Evolutionary conservation across 2,329 filamentous ascomycete genomes (phyloP).

Genomic region (Fusarium sp.): DNA sequence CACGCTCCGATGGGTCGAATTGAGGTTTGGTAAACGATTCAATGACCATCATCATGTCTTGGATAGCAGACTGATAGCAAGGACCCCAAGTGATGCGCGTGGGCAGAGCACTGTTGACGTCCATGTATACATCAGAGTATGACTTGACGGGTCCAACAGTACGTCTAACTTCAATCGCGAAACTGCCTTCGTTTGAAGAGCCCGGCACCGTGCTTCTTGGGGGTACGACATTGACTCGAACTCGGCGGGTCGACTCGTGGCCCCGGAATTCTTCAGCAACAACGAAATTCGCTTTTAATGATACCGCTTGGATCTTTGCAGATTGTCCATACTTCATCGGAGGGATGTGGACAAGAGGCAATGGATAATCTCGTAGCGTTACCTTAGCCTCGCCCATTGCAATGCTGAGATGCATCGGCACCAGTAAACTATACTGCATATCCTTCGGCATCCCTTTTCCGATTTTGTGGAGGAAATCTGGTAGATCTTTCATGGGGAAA

Average conservation of each 20-base stretch:
- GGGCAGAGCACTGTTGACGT: slow-evolving; percentile 92
- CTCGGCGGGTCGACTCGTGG: slow-evolving; percentile 81
- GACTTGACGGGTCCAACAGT: slow-evolving; percentile 97
- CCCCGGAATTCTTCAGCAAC: slow-evolving; percentile 94
- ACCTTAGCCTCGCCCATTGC: slow-evolving; percentile 91
- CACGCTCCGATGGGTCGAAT: slow-evolving; percentile 90
- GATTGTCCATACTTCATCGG: slow-evolving; percentile 84
- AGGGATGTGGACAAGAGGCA: slow-evolving; percentile 92
- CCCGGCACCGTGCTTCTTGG: slow-evolving; percentile 69
- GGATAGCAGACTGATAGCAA: slow-evolving; percentile 96
- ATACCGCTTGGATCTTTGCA: slow-evolving; percentile 82
- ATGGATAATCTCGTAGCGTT: slow-evolving; percentile 91
- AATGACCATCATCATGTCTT: slow-evolving; percentile 99
- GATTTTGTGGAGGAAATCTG: slow-evolving; percentile 85
- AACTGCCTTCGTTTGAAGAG: slow-evolving; percentile 71
- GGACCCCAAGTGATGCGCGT: slow-evolving; percentile 97
- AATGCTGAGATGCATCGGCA: slow-evolving; percentile 90
- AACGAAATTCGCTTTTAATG: slow-evolving; percentile 90
- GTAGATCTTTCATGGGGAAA: slow-evolving; percentile 84
- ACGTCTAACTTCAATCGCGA: slow-evolving; percentile 86
- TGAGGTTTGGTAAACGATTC: slow-evolving; percentile 98
- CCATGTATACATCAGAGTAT: slow-evolving; percentile 90
- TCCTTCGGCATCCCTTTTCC: slow-evolving; percentile 97
- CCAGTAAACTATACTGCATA: slow-evolving; percentile 88
- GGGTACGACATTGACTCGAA: slow-evolving; percentile 87